phyloP scores from a whole-genome alignment of 2,329 filamentous ascomycete species.

The Fusarium keratoplasticum region DNA sequence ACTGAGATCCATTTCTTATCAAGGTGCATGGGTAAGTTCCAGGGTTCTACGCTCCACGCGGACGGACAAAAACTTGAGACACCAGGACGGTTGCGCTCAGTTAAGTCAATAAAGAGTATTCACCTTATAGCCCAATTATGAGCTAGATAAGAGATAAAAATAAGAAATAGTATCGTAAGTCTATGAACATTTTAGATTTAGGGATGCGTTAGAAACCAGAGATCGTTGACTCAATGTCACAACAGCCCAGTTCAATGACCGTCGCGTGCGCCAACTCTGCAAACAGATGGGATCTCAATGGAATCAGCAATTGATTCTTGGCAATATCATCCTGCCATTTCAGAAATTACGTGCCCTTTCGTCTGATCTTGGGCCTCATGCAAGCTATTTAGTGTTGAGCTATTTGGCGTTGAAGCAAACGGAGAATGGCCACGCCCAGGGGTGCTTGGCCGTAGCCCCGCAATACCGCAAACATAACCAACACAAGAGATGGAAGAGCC shows the following conservation, averaged over 20 bases:
- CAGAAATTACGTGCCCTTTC: background rate
- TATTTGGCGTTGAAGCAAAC: background rate
- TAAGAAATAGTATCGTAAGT: too few species aligned
- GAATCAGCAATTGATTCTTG: background rate
- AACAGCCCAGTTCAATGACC: background rate
- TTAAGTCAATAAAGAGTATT: too few species aligned
- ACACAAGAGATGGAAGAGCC: background rate
- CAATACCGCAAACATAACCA: background rate
- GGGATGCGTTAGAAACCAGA: too few species aligned
- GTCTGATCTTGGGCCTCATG: background rate
- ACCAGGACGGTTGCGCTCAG: too few species aligned
- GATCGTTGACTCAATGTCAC: too few species aligned
- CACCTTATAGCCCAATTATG: too few species aligned
- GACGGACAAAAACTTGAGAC: too few species aligned
- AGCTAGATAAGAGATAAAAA: too few species aligned
- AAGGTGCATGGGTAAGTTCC: background rate
- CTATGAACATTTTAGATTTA: too few species aligned
- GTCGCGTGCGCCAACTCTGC: background rate
- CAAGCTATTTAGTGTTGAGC: background rate
- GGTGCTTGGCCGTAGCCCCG: background rate
- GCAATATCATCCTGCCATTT: background rate
- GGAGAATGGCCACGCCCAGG: background rate
- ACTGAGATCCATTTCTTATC: background rate
- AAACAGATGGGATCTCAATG: background rate
- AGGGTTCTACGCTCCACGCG: background rate